A percentile compares a stretch with the other conserved stretches of the same genome.
phyloP scores from a whole-genome alignment of 441 rosid genomes.

The Erodium moschatum region DNA sequence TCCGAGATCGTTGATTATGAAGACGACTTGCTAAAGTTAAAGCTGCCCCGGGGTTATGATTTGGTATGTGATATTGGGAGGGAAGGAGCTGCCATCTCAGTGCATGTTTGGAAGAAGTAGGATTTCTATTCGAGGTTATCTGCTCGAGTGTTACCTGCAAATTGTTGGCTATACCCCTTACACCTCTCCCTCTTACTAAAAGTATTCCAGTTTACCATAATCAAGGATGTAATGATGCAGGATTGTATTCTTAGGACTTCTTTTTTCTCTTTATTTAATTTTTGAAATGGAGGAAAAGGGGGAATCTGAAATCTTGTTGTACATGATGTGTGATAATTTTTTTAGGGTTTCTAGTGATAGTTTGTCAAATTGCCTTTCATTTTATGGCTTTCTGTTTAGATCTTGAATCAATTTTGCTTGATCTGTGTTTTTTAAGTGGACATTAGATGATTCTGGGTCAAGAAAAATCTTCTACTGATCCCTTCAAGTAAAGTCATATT shows the following conservation, averaged over 20 bases:
- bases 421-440: too few relatives aligned
- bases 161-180: too few relatives aligned
- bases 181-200: constrained; percentile 17
- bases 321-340: constrained; percentile 43
- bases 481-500: too few relatives aligned
- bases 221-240: constrained; percentile 33
- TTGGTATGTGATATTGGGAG: too few relatives aligned
- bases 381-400: constrained; percentile 25
- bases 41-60: too few relatives aligned
- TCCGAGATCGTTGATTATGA: neutral
- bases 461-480: too few relatives aligned
- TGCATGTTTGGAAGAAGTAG: too few relatives aligned
- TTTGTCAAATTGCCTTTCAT: constrained; percentile 25
- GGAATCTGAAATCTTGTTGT: constrained; percentile 39
- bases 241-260: constrained; percentile 22
- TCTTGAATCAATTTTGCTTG: neutral
- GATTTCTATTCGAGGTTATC: too few relatives aligned
- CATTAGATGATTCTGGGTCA: too few relatives aligned
- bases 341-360: constrained; percentile 37
- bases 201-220: constrained; percentile 27
- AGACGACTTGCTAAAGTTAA: too few relatives aligned
- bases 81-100: neutral
- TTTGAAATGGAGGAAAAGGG: constrained; percentile 27
- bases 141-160: too few relatives aligned
- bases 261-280: constrained; percentile 12